Evolutionary conservation across 805 yeast species (phyloP).

Genomic region (Yarrowia osloensis): DNA sequence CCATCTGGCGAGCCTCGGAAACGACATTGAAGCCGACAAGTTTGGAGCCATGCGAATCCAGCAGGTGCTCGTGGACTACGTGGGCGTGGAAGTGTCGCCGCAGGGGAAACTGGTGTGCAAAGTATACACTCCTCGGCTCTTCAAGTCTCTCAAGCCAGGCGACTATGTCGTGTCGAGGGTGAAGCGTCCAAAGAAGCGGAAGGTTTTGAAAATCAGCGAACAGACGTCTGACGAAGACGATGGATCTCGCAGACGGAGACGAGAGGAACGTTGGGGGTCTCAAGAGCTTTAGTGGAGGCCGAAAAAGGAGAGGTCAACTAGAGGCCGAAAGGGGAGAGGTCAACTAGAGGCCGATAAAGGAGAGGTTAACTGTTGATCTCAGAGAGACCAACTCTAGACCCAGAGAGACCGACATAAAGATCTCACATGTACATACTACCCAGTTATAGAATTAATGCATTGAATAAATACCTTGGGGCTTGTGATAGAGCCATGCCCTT

Average conservation of each 20-base stretch:
- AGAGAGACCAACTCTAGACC: too few relatives aligned
- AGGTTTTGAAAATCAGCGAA: too few relatives aligned
- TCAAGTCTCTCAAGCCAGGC: neutral
- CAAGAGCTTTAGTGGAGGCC: too few relatives aligned
- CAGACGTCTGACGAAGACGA: too few relatives aligned
- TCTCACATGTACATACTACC: neutral
- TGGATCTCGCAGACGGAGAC: too few relatives aligned
- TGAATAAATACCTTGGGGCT: neutral
- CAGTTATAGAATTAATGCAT: constrained; percentile 2
- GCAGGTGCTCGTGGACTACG: neutral
- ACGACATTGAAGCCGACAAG: neutral
- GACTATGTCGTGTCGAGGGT: neutral
- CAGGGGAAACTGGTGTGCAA: neutral
- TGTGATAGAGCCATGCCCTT: too few relatives aligned
- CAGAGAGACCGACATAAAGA: too few relatives aligned
- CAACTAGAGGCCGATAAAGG: too few relatives aligned
- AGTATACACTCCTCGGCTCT: neutral
- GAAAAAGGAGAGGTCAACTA: too few relatives aligned
- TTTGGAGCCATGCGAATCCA: neutral
- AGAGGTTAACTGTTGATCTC: too few relatives aligned
- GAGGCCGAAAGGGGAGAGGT: too few relatives aligned
- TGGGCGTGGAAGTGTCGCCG: neutral
- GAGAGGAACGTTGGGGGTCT: too few relatives aligned
- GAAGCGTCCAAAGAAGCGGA: neutral
- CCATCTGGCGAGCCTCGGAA: neutral